These are phyloP conservation scores for Umbilicus rupestris DNA, from an alignment of 164 flowering plant genomes.

Conservation along the genomic window DNA sequence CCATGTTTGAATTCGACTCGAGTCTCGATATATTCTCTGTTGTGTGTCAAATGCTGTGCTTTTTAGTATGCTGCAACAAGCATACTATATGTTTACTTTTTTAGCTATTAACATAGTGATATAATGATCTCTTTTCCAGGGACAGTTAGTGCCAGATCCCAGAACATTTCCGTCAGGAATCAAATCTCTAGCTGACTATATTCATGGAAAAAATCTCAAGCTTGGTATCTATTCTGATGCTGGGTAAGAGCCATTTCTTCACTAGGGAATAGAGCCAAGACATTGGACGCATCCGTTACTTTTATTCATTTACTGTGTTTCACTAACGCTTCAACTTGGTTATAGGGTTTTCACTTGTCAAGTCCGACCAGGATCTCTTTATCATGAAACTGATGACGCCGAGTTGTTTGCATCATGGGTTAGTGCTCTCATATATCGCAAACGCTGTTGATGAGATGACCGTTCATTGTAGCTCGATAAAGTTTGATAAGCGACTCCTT, in stretches of 20 bases:
- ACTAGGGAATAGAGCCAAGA: background rate
- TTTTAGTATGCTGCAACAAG: no score
- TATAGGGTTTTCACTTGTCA: conserved; percentile 75
- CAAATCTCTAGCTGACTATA: conserved; percentile 80
- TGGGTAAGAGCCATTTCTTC: conserved; percentile 51
- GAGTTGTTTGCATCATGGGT: conserved; percentile 87
- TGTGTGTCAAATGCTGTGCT: no score
- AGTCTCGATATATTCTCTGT: background rate
- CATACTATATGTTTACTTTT: no score
- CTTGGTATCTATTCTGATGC: conserved; percentile 98
- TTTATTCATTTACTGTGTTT: background rate
- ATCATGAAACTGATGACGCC: conserved; percentile 69
- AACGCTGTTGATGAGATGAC: background rate
- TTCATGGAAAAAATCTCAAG: conserved; percentile 84
- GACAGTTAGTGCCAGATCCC: conserved; percentile 57
- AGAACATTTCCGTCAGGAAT: conserved; percentile 88
- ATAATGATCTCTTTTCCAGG: conserved; percentile 34
- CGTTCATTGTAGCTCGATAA: background rate
- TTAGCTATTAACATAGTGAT: background rate
- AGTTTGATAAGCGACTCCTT: background rate
- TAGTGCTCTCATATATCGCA: conserved; percentile 20
- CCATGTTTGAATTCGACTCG: background rate
- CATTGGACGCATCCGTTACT: background rate
- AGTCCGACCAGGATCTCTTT: conserved; percentile 93
- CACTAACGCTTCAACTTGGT: background rate